Conservation (phyloP, 768 basidiomycete species). For the Mycena vulgaris region DNA sequence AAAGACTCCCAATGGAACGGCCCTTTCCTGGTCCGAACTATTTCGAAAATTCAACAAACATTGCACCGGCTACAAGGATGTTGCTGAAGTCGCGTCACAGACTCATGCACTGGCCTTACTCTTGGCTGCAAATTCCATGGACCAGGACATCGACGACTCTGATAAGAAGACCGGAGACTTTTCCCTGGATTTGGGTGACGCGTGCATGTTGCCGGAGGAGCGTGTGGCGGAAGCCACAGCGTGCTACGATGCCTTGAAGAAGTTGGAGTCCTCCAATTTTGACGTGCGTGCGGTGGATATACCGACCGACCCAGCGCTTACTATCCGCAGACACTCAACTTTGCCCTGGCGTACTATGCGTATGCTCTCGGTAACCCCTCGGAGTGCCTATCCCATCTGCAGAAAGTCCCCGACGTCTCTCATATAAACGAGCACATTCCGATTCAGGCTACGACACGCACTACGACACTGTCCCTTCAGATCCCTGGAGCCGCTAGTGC, state of each 20-base stretch:
- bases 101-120: conserved; percentile 76
- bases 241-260: conserved; percentile 70
- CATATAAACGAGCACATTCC: conserved; percentile 72
- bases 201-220: conserved; percentile 71
- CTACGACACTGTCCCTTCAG: conserved; percentile 55
- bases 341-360: conserved; percentile 84
- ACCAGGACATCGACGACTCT: conserved; percentile 71
- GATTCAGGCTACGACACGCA: conserved; percentile 57
- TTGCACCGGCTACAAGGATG: conserved; percentile 70
- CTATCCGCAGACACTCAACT: conserved; percentile 69
- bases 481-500: conserved; percentile 51
- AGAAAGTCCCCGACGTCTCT: conserved; percentile 67
- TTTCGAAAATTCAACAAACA: conserved; percentile 92
- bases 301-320: conserved; percentile 19
- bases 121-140: conserved; percentile 60
- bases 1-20: conserved; percentile 66
- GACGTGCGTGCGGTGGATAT: conserved; percentile 65
- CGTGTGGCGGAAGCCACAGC: conserved; percentile 69
- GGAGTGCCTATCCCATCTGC: conserved; percentile 74
- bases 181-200: conserved; percentile 65
- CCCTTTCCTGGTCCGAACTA: conserved; percentile 83
- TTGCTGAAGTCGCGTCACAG: conserved; percentile 77
- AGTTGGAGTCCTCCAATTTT: conserved; percentile 63
- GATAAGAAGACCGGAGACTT: conserved; percentile 51
- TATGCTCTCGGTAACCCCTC: conserved; percentile 80